Evolutionary conservation across 1,284 basidiomycete species (phyloP).

Genomic region (Trichosporon sp.): DNA sequence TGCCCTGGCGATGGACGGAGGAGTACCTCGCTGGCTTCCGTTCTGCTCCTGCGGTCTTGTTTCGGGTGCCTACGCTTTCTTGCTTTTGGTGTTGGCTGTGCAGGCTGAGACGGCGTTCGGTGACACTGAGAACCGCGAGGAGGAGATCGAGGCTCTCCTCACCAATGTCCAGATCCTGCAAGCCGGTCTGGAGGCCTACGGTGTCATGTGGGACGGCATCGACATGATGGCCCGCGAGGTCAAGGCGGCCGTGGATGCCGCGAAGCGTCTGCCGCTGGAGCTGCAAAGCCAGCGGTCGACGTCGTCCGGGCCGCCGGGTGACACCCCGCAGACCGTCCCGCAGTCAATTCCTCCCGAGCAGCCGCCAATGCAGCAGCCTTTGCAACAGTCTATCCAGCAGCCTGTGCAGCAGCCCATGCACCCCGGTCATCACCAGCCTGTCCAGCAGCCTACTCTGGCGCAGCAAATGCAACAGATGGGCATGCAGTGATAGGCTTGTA

Average conservation of each 20-base stretch:
- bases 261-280: conserved; percentile 10
- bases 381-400: not conserved
- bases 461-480: conserved; percentile 4
- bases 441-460: not conserved
- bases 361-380: not conserved
- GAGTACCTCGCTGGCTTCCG: conserved; percentile 45
- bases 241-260: conserved; percentile 17
- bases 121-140: conserved; percentile 21
- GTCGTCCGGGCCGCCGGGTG: not conserved
- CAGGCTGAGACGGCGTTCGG: conserved; percentile 42
- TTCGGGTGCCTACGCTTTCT: conserved; percentile 45
- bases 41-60: conserved; percentile 49
- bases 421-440: not conserved
- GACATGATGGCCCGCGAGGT: conserved; percentile 47
- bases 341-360: not conserved
- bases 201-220: conserved; percentile 49
- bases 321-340: not conserved
- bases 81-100: conserved; percentile 46
- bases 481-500: not conserved
- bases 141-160: conserved; percentile 44
- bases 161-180: conserved; percentile 48
- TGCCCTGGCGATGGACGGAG: conserved; percentile 40
- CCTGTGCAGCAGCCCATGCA: not conserved
- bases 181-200: conserved; percentile 48
- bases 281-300: conserved; percentile 14